Percentiles rank a stretch among this genome's conserved stretches.
Conservation (phyloP, 1,284 basidiomycete species). For the Rhizoctonia solani region DNA sequence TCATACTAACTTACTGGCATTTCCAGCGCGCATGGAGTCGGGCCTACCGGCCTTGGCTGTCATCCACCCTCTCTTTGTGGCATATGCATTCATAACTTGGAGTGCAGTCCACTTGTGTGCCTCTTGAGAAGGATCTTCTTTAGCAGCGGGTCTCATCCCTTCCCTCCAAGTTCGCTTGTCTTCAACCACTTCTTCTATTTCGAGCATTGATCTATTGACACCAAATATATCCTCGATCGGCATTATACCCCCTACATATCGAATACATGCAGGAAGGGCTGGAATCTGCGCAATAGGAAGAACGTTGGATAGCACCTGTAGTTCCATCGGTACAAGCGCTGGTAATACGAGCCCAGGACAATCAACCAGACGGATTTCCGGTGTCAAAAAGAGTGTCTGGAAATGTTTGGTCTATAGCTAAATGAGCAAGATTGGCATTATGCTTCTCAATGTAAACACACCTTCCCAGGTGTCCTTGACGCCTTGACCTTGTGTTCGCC, state of each 20-base stretch:
- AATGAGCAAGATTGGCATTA: slow-evolving; percentile 22
- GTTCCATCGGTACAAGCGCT: slow-evolving; percentile 75
- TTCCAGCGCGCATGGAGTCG: slow-evolving; percentile 86
- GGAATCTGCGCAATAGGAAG: slow-evolving; percentile 89
- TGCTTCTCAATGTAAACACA: slow-evolving; percentile 41
- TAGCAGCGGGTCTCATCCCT: slow-evolving; percentile 52
- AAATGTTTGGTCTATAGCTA: slow-evolving; percentile 82
- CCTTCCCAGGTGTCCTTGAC: slow-evolving; percentile 90
- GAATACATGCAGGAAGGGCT: slow-evolving; percentile 74
- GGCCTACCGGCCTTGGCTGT: slow-evolving; percentile 89
- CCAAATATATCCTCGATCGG: slow-evolving; percentile 76
- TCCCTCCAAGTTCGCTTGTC: slow-evolving; percentile 76
- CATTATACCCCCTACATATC: slow-evolving; percentile 68
- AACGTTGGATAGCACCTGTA: slow-evolving; percentile 77
- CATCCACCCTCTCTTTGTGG: slow-evolving; percentile 75
- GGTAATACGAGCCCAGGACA: slow-evolving; percentile 87
- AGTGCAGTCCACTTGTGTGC: slow-evolving; percentile 69
- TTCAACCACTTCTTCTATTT: slow-evolving; percentile 47
- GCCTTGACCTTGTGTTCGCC: slow-evolving; percentile 81
- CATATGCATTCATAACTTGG: slow-evolving; percentile 78
- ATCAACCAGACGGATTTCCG: slow-evolving; percentile 79
- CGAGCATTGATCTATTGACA: slow-evolving; percentile 57
- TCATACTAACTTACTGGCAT: slow-evolving; percentile 70
- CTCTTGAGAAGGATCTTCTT: slow-evolving; percentile 33
- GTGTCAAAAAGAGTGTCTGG: slow-evolving; percentile 87